Evolutionary conservation across 2,329 filamentous ascomycete genomes (phyloP).

Genomic region (Podosphaera aphanis): DNA sequence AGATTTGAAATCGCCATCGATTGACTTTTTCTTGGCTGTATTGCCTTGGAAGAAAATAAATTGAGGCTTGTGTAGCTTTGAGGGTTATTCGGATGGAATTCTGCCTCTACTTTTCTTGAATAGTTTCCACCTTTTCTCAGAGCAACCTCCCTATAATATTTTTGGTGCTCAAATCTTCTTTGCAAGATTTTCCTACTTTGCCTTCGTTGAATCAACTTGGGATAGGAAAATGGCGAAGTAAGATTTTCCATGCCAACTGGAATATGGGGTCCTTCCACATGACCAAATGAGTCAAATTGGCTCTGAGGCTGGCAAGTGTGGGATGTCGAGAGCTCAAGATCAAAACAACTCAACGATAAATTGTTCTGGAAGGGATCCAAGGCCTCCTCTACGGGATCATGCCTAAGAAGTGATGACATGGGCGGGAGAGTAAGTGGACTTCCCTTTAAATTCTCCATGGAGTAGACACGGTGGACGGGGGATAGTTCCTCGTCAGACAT

Average conservation of each 20-base stretch:
- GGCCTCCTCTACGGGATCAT: constrained; percentile 2
- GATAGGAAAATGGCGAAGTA: not conserved
- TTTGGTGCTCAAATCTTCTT: constrained; percentile 5
- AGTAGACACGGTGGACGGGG: not conserved
- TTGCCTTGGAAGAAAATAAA: constrained; percentile 1
- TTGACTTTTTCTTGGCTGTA: constrained; percentile 4
- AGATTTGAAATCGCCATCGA: constrained; percentile 8
- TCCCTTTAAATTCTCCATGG: not conserved
- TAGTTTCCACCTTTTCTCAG: not conserved
- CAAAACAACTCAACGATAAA: constrained; percentile 3
- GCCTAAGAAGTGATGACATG: constrained; percentile 8
- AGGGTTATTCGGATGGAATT: not conserved
- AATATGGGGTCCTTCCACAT: not conserved
- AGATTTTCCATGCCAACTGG: not conserved
- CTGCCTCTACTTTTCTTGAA: not conserved
- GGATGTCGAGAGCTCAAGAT: not conserved
- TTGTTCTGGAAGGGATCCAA: constrained; percentile 5
- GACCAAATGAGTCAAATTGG: constrained; percentile 2
- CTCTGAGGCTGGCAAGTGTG: constrained; percentile 3
- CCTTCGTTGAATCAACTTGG: constrained; percentile 4
- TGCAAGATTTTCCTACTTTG: constrained; percentile 8
- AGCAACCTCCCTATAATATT: constrained; percentile 1
- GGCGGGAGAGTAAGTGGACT: constrained; percentile 5
- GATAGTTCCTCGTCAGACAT: not conserved
- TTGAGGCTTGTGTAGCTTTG: constrained; percentile 1